Percentiles rank a stretch among this genome's conserved stretches.
Conservation (phyloP, 2,329 filamentous ascomycete species). For the Trichoderma sp. region DNA sequence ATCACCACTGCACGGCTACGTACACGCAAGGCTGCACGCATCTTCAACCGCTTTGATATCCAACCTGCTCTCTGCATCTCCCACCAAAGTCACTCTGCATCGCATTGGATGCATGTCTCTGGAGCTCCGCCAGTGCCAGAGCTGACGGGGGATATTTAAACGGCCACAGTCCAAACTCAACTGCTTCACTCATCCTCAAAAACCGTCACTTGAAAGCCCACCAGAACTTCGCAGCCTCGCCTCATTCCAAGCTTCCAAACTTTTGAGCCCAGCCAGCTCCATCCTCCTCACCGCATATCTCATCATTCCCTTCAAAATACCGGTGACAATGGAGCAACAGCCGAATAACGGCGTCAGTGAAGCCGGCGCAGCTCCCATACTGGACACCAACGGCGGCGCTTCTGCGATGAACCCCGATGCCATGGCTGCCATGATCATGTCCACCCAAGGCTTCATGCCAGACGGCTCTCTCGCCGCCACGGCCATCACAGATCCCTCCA, state of each 20-base stretch:
- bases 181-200: neutral
- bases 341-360: slow-evolving; percentile 14
- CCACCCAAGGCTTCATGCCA: slow-evolving; percentile 26
- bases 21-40: slow-evolving; percentile 11
- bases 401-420: slow-evolving; percentile 12
- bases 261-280: neutral
- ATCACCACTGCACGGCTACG: slow-evolving; percentile 16
- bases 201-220: neutral
- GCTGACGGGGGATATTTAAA: neutral
- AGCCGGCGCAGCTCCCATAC: neutral
- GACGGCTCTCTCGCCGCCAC: slow-evolving; percentile 27
- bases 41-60: neutral
- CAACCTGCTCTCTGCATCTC: neutral
- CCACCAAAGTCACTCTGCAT: neutral
- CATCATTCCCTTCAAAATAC: neutral
- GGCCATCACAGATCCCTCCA: slow-evolving; percentile 28
- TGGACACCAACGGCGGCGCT: slow-evolving; percentile 11
- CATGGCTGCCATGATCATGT: slow-evolving; percentile 13
- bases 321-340: slow-evolving; percentile 17
- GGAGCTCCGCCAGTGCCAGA: neutral
- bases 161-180: too few species aligned
- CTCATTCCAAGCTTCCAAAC: neutral
- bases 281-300: neutral
- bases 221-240: slow-evolving; percentile 14
- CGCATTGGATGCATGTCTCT: neutral